Evolutionary conservation across 2,329 filamentous ascomycete genomes (phyloP).

Genomic region (Colletotrichum tabaci): DNA sequence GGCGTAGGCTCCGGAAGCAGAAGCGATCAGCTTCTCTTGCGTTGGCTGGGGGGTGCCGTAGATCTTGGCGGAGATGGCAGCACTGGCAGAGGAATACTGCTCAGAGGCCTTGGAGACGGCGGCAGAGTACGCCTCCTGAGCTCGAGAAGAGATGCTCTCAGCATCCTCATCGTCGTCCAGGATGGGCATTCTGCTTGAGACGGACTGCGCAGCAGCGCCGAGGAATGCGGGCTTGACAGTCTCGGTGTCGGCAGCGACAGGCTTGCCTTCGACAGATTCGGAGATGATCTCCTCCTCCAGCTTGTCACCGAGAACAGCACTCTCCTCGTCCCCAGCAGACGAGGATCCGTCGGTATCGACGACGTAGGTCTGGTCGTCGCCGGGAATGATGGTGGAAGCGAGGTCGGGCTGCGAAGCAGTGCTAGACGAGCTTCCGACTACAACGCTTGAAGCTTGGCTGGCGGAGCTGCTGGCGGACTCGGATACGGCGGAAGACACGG

Average conservation of each 20-base stretch:
- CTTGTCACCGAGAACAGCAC: constrained; percentile 39
- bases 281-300: constrained; percentile 47
- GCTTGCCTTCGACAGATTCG: constrained; percentile 47
- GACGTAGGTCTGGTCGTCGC: constrained; percentile 40
- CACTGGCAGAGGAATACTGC: constrained; percentile 78
- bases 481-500: constrained; percentile 44
- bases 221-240: constrained; percentile 64
- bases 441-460: constrained; percentile 43
- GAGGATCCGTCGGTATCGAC: constrained; percentile 45
- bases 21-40: constrained; percentile 78
- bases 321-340: constrained; percentile 41
- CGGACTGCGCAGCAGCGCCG: constrained; percentile 66
- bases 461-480: constrained; percentile 45
- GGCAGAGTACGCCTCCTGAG: constrained; percentile 73
- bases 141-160: constrained; percentile 59
- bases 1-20: constrained; percentile 78
- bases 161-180: constrained; percentile 62
- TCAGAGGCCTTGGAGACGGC: constrained; percentile 77
- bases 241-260: constrained; percentile 48
- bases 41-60: constrained; percentile 73
- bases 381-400: constrained; percentile 39
- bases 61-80: constrained; percentile 76
- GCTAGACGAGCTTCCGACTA: constrained; percentile 16
- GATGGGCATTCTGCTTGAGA: constrained; percentile 63
- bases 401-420: constrained; percentile 33